Evolutionary conservation across 139 green algal genomes (phyloP).

Genomic region (Tetraselmis striata): DNA sequence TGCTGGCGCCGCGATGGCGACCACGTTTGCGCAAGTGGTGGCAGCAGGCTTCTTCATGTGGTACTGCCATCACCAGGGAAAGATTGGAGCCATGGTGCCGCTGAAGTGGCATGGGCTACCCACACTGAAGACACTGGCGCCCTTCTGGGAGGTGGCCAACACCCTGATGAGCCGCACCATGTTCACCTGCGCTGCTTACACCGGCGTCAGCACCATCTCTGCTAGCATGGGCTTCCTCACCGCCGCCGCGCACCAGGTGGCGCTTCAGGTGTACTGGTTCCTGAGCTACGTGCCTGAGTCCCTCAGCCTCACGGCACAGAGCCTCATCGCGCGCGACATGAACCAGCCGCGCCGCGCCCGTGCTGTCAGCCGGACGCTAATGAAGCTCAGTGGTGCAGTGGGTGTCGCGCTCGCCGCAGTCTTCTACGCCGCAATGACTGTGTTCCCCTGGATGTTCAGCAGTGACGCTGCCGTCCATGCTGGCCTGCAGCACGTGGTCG

Average conservation of each 20-base stretch:
- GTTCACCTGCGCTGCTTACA: conserved; percentile 48
- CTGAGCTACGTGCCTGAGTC: conserved; percentile 57
- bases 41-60: conserved; percentile 33
- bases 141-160: conserved; percentile 31
- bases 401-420: conserved; percentile 26
- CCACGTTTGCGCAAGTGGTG: conserved; percentile 39
- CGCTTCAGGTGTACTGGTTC: conserved; percentile 64
- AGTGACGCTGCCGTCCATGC: conserved; percentile 24
- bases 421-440: conserved; percentile 17
- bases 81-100: conserved; percentile 5
- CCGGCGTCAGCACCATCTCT: conserved; percentile 25
- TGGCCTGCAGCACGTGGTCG: conserved; percentile 16
- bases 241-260: conserved; percentile 54
- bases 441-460: conserved; percentile 33
- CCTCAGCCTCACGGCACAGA: conserved; percentile 53
- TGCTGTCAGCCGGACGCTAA: conserved; percentile 25
- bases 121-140: conserved; percentile 10
- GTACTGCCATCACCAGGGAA: conserved; percentile 19
- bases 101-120: conserved; percentile 33
- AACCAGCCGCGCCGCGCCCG: neutral
- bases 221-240: conserved; percentile 28
- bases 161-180: conserved; percentile 44
- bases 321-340: conserved; percentile 47
- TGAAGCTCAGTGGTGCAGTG: conserved; percentile 17
- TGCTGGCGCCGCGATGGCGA: conserved; percentile 35